Evolutionary conservation across 2,329 filamentous ascomycete genomes (phyloP).

Genomic region (Coniella lustricola): DNA sequence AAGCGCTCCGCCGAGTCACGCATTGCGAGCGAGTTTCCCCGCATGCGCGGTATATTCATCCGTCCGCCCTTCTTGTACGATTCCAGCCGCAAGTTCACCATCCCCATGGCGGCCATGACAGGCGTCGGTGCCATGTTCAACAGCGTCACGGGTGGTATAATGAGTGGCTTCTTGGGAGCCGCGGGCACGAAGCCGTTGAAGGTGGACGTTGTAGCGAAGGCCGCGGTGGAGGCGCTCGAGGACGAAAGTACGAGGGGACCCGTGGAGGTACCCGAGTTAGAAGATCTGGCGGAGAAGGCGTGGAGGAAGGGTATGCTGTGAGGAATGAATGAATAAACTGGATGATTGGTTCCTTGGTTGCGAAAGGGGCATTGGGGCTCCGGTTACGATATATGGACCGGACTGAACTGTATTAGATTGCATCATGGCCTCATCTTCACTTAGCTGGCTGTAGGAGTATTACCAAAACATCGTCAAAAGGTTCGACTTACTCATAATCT

Average conservation of each 20-base stretch:
- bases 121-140: conserved; percentile 73
- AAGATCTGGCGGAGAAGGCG: conserved; percentile 68
- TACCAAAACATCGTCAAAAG: too few species aligned
- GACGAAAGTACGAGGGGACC: conserved; percentile 67
- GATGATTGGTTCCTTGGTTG: too few species aligned
- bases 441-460: too few species aligned
- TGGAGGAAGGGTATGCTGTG: conserved; percentile 91
- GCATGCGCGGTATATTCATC: conserved; percentile 73
- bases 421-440: too few species aligned
- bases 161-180: conserved; percentile 72
- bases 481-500: too few species aligned
- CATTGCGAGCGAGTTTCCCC: conserved; percentile 65
- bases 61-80: conserved; percentile 89
- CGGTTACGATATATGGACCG: too few species aligned
- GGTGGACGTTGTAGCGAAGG: conserved; percentile 80
- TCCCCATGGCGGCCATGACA: conserved; percentile 75
- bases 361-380: too few species aligned
- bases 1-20: conserved; percentile 84
- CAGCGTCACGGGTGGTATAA: conserved; percentile 63
- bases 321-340: too few species aligned
- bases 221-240: conserved; percentile 78
- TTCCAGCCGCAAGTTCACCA: conserved; percentile 68
- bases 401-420: too few species aligned
- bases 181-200: conserved; percentile 81
- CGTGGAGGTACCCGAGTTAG: conserved; percentile 72